Base-by-base conservation (phyloP, 345 rosid genomes). In the Raphanus raphanistrum region DNA sequence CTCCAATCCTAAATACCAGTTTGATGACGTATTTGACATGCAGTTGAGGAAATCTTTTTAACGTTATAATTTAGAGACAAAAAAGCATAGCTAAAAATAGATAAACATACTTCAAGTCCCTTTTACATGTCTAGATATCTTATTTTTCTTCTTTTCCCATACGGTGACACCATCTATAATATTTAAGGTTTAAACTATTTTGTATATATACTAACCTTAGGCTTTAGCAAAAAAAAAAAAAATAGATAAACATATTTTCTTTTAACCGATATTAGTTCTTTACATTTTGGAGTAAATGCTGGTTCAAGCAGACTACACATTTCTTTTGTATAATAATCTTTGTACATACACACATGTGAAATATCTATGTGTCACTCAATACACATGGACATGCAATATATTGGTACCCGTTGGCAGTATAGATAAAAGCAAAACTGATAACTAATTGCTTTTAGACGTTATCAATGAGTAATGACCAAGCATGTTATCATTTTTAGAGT, bases 391-490 rank as follows among this genome's bases (percentile, higher is more conserved):
- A 5, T n/a, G 38, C 45, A n/a, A 35, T 74, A n/a, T 54, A 13
- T 65, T 55, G 48, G 48, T 41, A 63, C 63, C 62, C 32, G 65
- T 26, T 65, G 71, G 57, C 64, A 9, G 28, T 15, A 35, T 55
- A 54, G 31, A 74, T 35, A 33, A 66, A 21, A 21, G 21, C 21
- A 21, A 21, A 75, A 38, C 21, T 66, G 66, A 75, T 28, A 17
- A 21, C 5, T 41, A 41, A 41, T 38, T 75, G 58, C 59, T 57
- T 54, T 55, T 74, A 11, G 52, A 74, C 66, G 12, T 28, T 16
- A 12, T 73, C 63, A 27, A 48, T 66, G 59, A 48, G 33, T 13
- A 61, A 73, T 27, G 64, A 64, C 63, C 32, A 58, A 58, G 7
- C 63, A 58, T 12, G 63, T 58, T 28, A 43, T 45, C 48, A 45